Conservation (phyloP, 495 filamentous ascomycete species). For the Apiosordaria backusii region DNA sequence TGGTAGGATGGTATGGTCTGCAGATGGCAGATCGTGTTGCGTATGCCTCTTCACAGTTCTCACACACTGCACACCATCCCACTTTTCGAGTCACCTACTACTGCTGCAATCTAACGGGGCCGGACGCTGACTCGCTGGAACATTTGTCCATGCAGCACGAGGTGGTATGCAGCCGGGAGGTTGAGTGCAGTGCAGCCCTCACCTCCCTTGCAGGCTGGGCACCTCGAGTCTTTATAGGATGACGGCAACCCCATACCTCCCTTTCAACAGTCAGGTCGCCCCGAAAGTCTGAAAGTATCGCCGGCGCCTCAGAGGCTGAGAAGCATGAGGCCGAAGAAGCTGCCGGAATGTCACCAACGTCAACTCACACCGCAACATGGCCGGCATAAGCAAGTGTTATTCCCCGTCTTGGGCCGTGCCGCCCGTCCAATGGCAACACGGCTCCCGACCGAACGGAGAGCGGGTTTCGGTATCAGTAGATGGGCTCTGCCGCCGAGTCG, state of each 20-base stretch:
- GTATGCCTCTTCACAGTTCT: background rate
- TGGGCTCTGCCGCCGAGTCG: constrained; percentile 1
- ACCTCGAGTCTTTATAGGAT: background rate
- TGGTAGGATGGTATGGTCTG: background rate
- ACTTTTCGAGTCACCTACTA: too few species aligned
- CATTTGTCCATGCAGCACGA: background rate
- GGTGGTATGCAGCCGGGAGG: background rate
- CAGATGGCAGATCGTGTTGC: background rate
- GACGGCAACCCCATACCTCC: background rate
- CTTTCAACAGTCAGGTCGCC: background rate
- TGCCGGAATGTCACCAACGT: background rate
- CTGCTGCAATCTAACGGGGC: background rate
- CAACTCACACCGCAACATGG: background rate
- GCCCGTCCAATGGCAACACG: background rate
- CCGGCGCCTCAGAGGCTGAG: background rate
- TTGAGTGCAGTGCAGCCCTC: background rate
- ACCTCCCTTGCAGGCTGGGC: background rate
- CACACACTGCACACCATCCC: too few species aligned
- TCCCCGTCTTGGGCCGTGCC: background rate
- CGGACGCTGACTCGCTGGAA: constrained; percentile 1
- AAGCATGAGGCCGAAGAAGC: background rate
- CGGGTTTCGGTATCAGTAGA: background rate
- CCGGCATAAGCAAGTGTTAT: background rate
- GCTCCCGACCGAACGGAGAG: background rate
- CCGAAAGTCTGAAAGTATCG: too few species aligned